Conservation (phyloP, 2,329 filamentous ascomycete genomes). For the Cordyceps cateniannulata region DNA sequence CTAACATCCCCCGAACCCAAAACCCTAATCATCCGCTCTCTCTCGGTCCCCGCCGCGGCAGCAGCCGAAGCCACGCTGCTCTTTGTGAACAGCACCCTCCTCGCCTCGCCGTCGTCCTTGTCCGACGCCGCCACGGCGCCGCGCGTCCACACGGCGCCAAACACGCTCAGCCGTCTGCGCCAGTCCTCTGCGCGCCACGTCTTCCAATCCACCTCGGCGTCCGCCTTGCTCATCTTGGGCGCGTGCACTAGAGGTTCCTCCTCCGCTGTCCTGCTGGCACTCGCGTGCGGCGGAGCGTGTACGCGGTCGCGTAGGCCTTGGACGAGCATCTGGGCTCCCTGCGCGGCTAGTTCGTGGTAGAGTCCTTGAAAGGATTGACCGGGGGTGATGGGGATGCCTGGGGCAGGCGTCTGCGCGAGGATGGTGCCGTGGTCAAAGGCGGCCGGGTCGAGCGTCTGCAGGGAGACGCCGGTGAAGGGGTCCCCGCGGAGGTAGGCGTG, state of each 20-base stretch:
- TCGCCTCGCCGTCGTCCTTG: conserved; percentile 19
- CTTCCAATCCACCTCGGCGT: conserved; percentile 57
- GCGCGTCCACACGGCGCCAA: conserved; percentile 61
- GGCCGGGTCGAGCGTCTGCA: conserved; percentile 76
- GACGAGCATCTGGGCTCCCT: conserved; percentile 67
- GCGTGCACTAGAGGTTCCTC: conserved; percentile 44
- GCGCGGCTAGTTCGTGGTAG: conserved; percentile 45
- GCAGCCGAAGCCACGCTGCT: conserved; percentile 17
- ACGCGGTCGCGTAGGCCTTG: conserved; percentile 53
- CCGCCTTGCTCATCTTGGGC: conserved; percentile 62
- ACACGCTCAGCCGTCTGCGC: conserved; percentile 46
- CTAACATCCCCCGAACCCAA: conserved; percentile 4
- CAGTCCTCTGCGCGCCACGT: conserved; percentile 49
- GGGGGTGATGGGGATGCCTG: conserved; percentile 46
- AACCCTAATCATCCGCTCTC: background rate
- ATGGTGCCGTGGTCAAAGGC: conserved; percentile 75
- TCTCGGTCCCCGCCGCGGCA: conserved; percentile 2
- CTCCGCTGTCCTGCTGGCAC: conserved; percentile 27
- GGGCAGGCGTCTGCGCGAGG: conserved; percentile 59
- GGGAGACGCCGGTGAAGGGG: conserved; percentile 62
- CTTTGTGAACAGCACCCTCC: conserved; percentile 35
- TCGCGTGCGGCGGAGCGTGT: conserved; percentile 57
- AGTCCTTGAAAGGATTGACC: conserved; percentile 37
- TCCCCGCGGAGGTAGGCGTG: conserved; percentile 66
- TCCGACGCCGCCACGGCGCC: conserved; percentile 19